A percentile compares a stretch with the other conserved stretches of the same genome.
Evolutionary conservation across 352 stramenopile species (phyloP).

Genomic region (Globisporangium viniferum): DNA sequence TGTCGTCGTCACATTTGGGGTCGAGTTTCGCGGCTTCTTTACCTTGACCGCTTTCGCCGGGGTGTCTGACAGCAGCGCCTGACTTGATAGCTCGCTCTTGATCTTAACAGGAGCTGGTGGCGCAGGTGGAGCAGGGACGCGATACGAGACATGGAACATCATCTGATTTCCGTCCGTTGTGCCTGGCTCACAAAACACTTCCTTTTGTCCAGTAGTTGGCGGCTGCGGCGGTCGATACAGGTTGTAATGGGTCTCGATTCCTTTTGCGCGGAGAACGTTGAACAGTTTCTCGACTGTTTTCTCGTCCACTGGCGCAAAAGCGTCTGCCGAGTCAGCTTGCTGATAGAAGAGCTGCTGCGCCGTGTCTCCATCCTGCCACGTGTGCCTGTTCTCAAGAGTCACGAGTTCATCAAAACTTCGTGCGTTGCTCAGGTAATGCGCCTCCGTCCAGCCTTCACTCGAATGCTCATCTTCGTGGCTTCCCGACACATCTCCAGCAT

Average conservation of each 20-base stretch:
- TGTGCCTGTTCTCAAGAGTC: constrained; percentile 26
- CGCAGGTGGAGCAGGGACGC: constrained; percentile 43
- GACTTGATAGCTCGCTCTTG: constrained; percentile 27
- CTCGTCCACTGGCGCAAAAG: constrained; percentile 21
- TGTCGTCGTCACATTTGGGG: constrained; percentile 15
- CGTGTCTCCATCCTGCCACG: constrained; percentile 47
- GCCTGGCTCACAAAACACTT: constrained; percentile 28
- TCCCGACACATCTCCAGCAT: constrained; percentile 9
- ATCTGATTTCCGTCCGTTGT: constrained; percentile 32
- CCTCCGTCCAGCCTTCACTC: constrained; percentile 15
- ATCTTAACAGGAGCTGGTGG: constrained; percentile 28
- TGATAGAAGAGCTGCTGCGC: constrained; percentile 39
- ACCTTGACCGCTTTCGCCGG: constrained; percentile 40
- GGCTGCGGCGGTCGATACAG: constrained; percentile 48
- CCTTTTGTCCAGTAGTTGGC: constrained; percentile 5
- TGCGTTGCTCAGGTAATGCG: constrained; percentile 23
- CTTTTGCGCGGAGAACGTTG: constrained; percentile 46
- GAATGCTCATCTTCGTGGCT: constrained; percentile 21
- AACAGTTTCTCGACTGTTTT: constrained; percentile 40
- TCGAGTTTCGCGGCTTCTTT: constrained; percentile 51
- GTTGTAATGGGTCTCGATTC: constrained; percentile 54
- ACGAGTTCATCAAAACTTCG: constrained; percentile 46
- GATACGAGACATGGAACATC: constrained; percentile 66
- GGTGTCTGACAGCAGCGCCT: constrained; percentile 19
- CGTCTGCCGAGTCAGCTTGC: constrained; percentile 8